These are phyloP conservation scores for Solanum microdontum DNA, from an alignment of 257 asterid species.

Conservation along the genomic window DNA sequence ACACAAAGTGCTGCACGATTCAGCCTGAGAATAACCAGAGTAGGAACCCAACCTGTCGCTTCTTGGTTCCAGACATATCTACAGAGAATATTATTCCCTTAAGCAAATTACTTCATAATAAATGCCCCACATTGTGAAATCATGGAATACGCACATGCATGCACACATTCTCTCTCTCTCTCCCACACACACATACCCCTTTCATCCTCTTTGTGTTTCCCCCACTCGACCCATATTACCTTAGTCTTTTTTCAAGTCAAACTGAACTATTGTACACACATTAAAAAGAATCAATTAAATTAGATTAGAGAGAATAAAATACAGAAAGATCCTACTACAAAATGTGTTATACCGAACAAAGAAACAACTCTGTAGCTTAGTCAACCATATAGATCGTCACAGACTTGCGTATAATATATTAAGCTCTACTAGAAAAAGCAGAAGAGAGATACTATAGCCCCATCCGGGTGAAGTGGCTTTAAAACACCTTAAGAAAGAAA, in stretches of 20 bases:
- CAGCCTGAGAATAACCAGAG: conserved; percentile 93
- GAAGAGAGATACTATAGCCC: neutral
- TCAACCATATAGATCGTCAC: neutral
- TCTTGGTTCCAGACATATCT: conserved; percentile 96
- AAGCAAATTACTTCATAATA: neutral
- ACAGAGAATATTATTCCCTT: conserved; percentile 4
- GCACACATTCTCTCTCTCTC: neutral
- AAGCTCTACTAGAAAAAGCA: neutral
- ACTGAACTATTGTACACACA: neutral
- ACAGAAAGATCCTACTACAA: neutral
- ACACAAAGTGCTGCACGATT: conserved; percentile 99
- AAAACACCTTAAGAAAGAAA: neutral
- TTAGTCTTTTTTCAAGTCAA: neutral
- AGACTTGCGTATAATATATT: neutral
- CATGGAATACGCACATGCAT: neutral
- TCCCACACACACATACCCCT: neutral
- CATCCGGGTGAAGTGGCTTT: neutral
- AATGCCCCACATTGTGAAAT: neutral
- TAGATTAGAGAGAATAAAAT: neutral
- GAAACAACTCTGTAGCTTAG: neutral
- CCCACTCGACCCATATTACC: neutral
- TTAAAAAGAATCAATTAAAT: neutral
- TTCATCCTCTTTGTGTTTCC: neutral
- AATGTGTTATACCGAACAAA: neutral
- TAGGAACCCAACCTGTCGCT: conserved; percentile 78